Conservation (phyloP, 2,329 filamentous ascomycete species). For the Juglanconis oblonga region DNA sequence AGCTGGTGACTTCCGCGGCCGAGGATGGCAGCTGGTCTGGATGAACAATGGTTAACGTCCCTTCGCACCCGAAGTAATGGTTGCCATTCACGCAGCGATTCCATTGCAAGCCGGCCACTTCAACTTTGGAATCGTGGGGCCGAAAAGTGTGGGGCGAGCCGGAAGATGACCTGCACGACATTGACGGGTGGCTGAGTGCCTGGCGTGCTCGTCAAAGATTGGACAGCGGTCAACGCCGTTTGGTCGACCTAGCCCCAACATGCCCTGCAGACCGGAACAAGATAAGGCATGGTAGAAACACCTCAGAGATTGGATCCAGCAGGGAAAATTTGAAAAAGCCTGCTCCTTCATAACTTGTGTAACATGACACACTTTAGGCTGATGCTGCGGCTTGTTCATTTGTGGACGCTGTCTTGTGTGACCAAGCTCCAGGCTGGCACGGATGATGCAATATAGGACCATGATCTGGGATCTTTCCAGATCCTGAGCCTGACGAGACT, state of each 20-base stretch:
- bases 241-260: neutral
- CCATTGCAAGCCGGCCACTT: neutral
- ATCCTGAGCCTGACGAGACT: neutral
- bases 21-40: neutral
- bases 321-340: neutral
- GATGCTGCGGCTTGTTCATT: neutral
- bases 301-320: neutral
- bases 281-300: neutral
- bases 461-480: neutral
- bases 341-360: neutral
- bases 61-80: neutral
- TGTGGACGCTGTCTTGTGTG: conserved; percentile 8
- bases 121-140: neutral
- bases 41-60: neutral
- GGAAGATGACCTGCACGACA: conserved; percentile 11
- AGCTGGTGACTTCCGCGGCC: neutral
- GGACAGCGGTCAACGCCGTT: neutral
- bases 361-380: neutral
- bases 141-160: neutral
- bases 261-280: neutral
- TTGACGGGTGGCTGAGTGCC: neutral
- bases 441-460: conserved; percentile 13
- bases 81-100: neutral
- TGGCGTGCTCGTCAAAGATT: neutral
- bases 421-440: neutral